Evolutionary conservation across 495 filamentous ascomycete genomes (phyloP), one percentile per base, ranked within the genome.

Genomic region (Aspergillus nidulans): DNA sequence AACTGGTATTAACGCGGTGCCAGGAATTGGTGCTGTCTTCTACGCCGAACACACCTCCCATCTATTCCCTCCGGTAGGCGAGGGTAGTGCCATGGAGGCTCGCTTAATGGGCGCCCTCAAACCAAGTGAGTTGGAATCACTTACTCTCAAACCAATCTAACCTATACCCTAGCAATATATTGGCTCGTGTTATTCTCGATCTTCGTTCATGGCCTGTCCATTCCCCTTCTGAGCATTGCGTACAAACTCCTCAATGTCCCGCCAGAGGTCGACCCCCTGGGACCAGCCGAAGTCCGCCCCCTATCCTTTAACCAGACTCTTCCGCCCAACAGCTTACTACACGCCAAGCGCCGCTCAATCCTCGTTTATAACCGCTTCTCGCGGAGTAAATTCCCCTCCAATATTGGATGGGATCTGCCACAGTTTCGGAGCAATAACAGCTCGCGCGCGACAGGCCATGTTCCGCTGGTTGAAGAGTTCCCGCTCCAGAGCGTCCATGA

Each of bases 341-440:
- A 55, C 4, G 6, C 43, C 16, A 48, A 39, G 7, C 30, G 23
- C 6, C 42, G 52, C 23, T 55, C 52, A n/a, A 36, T 55, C 7
- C 21, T 55, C 19, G n/a, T 55, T 13, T 55, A 47, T 19, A 55
- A 55, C 18, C 52, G 52, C 16, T 55, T 55, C 30, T 55, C 52
- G 20, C 28, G 52, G 3, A 24, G 18, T 5, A 55, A 55, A 19
- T 48, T 39, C 25, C 52, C 52, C 43, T 28, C 18, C 13, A 39
- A 48, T 40, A 23, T 48, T 1, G 52, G 52, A 1, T 55, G 52
- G 52, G 15, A 41, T 9, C 19, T 55, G 20, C 43, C 52, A 19
- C 40, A 30, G 28, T 40, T 42, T 15, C 6, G 25, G 20, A 45
- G 42, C 23, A n/a, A n/a, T n/a, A n/a, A n/a, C n/a, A n/a, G n/a